Percentiles rank a stretch among this genome's conserved stretches.
These are phyloP conservation scores for Backusella circina DNA, from an alignment of 192 early-diverging fungal genomes.

Conservation along the genomic window DNA sequence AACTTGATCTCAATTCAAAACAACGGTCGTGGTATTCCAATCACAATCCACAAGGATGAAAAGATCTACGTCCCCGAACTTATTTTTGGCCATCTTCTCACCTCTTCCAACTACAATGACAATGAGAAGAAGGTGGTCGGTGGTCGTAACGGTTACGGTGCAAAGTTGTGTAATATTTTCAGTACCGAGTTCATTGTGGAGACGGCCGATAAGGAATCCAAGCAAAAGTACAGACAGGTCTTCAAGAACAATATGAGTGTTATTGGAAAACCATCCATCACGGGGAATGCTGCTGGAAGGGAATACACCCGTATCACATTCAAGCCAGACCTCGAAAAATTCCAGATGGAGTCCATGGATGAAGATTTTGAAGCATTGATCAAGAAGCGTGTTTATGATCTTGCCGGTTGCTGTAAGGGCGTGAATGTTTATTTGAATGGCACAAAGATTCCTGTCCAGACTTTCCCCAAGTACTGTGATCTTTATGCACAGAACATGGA, in stretches of 20 bases:
- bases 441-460: slow-evolving; percentile 74
- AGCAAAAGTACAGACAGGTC: slow-evolving; percentile 79
- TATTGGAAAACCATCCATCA: slow-evolving; percentile 73
- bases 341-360: slow-evolving; percentile 84
- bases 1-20: slow-evolving; percentile 87
- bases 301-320: slow-evolving; percentile 94
- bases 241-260: slow-evolving; percentile 90
- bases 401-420: slow-evolving; percentile 82
- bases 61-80: slow-evolving; percentile 92
- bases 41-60: slow-evolving; percentile 90
- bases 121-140: slow-evolving; percentile 91
- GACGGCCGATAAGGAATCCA: slow-evolving; percentile 72
- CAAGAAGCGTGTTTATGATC: slow-evolving; percentile 90
- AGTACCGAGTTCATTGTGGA: slow-evolving; percentile 92
- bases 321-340: slow-evolving; percentile 88
- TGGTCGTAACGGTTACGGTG: slow-evolving; percentile 92
- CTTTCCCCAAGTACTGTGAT: slow-evolving; percentile 88
- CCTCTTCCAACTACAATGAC: slow-evolving; percentile 97
- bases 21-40: slow-evolving; percentile 93
- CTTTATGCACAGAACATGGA: slow-evolving; percentile 55
- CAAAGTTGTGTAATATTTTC: slow-evolving; percentile 97
- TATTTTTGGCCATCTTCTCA: slow-evolving; percentile 96
- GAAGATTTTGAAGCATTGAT: slow-evolving; percentile 84
- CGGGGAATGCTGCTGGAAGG: slow-evolving; percentile 55
- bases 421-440: slow-evolving; percentile 89